Evolutionary conservation across 2,329 filamentous ascomycete genomes (phyloP), one percentile per base, ranked within the genome.

Genomic region (Penicillium griseofulvum): DNA sequence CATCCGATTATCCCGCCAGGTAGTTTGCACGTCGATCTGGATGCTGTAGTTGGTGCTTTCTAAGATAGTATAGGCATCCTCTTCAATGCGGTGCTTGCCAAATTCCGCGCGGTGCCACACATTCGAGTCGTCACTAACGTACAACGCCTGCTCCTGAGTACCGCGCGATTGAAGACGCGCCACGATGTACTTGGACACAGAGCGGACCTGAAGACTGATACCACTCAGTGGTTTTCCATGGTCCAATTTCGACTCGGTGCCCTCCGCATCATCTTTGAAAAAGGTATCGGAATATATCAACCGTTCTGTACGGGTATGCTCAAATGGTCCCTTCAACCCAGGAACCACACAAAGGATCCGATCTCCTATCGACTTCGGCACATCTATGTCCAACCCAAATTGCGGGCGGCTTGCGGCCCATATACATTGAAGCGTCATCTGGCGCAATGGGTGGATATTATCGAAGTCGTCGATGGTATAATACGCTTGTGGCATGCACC

Each of bases 11-110:
- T 81, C 42, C 78, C 79, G 37, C 54, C 73, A 76, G 11, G 81
- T 81, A 1, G 88, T 90, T 82, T 93, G 87, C 60, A 97, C 92
- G 73, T 97, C 92, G 52, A 99, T 86, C 75, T 97, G 93, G 65
- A 99, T 91, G 77, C 93, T 97, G 78, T 99, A 97, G 70, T 96
- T 93, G 39, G 94, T 97, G 67, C 92, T 94, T 75, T 97, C 93
- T 38, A 99, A 81, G 45, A 99, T 83, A 0, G 94, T 99, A 73
- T 97, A 99, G 3, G 90, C 90, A 65, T 85, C 82, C 69, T 93
- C 85, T 70, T 96, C 88, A 58, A 91, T 83, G 66, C 92, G 90
- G 72, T 96, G 91, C 58, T 89, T 87, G 42, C 86, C 88, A 73
- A 99, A 97, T 68, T 96, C 85, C 56, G 93, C 93, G 50, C 91